Percentiles rank a stretch among this genome's conserved stretches.
Conservation (phyloP, 805 yeast species). For the Schizosaccharomyces lindneri region DNA sequence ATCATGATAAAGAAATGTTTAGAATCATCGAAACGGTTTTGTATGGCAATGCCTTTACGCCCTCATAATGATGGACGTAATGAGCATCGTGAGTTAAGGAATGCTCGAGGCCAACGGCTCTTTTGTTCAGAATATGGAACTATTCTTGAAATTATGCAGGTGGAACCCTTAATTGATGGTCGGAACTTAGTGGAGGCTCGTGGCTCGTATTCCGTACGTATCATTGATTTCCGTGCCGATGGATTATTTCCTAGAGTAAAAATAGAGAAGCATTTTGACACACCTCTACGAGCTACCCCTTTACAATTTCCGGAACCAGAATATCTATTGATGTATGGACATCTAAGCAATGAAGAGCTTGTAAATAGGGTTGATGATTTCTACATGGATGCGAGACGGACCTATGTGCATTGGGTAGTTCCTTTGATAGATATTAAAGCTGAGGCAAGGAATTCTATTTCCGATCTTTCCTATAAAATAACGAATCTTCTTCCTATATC, state of each 20-base stretch:
- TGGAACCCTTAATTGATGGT: neutral
- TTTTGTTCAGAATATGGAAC: neutral
- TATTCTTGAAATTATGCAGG: neutral
- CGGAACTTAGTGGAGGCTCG: neutral
- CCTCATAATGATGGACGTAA: neutral
- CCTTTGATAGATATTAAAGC: neutral
- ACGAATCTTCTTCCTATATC: neutral
- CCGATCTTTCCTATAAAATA: neutral
- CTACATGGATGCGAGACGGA: neutral
- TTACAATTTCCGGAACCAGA: neutral
- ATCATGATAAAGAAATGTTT: neutral
- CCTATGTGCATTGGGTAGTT: neutral
- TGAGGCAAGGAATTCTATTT: neutral
- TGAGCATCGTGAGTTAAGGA: neutral
- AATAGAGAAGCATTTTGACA: neutral
- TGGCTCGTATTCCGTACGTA: neutral
- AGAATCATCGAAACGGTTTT: neutral
- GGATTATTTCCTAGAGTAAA: neutral
- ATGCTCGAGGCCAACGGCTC: slow-evolving; percentile 1
- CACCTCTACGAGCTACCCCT: neutral
- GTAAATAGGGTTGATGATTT: neutral
- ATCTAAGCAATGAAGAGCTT: neutral
- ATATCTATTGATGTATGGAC: neutral
- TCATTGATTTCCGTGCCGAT: neutral
- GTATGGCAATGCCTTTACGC: neutral